Percentiles rank a stretch among this genome's conserved stretches.
Evolutionary conservation across 1,139 yeast species (phyloP).

Genomic region (Lodderomyces margitis): DNA sequence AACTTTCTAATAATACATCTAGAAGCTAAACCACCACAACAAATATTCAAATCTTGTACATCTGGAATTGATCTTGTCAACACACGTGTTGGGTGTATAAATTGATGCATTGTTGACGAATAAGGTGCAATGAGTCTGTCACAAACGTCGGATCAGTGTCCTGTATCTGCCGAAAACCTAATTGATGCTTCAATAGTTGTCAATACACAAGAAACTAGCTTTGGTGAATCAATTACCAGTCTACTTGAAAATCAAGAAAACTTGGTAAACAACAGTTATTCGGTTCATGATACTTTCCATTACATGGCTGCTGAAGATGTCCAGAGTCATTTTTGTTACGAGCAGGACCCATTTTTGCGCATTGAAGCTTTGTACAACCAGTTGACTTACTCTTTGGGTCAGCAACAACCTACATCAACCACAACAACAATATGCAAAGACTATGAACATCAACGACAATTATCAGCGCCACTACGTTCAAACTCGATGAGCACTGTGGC

Average conservation of each 20-base stretch:
- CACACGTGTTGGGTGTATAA: too few relatives aligned
- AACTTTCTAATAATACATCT: too few relatives aligned
- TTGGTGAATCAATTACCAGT: not conserved
- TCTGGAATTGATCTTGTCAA: too few relatives aligned
- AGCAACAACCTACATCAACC: too few relatives aligned
- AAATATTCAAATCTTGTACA: too few relatives aligned
- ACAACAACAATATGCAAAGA: not conserved
- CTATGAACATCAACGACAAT: not conserved
- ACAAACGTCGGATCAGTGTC: not conserved
- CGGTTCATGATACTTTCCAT: not conserved
- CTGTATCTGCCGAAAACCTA: not conserved
- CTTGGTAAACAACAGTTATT: not conserved
- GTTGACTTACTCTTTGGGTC: not conserved
- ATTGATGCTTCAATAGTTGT: not conserved
- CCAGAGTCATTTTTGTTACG: not conserved
- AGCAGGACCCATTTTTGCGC: not conserved
- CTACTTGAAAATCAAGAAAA: not conserved
- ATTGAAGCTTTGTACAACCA: conserved; percentile 1
- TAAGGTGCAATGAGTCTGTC: conserved; percentile 3
- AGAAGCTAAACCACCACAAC: too few relatives aligned
- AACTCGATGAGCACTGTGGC: not conserved
- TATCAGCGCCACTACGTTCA: not conserved
- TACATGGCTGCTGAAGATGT: not conserved
- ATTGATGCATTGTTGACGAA: too few relatives aligned
- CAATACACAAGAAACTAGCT: not conserved